Evolutionary conservation across 805 yeast genomes (phyloP), one percentile per base, ranked within the genome.

Genomic region (Saturnispora halmiae): DNA sequence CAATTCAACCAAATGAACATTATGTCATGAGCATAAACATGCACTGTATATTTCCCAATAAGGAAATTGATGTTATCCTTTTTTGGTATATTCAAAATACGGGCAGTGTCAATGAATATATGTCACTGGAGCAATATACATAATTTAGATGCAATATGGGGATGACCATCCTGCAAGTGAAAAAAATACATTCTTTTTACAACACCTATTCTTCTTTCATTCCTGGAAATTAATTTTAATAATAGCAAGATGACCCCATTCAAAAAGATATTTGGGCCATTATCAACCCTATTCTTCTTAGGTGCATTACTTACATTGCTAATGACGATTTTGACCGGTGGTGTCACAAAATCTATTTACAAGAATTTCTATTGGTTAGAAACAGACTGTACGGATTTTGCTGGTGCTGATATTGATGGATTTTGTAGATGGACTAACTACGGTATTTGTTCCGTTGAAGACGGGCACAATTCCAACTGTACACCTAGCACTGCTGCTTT

Each of bases 361-460:
- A 71, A 73, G 53, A 62, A 69, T 44, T 82, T 85, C 61, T 87
- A 81, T 64, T 86, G 92, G 88, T 55, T 88, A 31, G 67, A 76
- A 54, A 94, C 86, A 21, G 79, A 78, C 52, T 86, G 95, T 37
- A 55, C 72, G 4, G 62, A 58, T 31, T 73, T 79, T 43, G 41
- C 68, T 49, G 58, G 62, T 32, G 70, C 76, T 2, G 64, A 67
- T 42, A 63, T 70, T 22, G 41, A 51, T 3, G 55, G 60, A 13
- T 66, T 85, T 3, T 48, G 51, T 29, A 76, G 88, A 52, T 88
- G 96, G 96, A 82, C 88, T 9, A 74, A 75, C 60, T 88, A 90
- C 72, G 78, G 80, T 47, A 67, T 70, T 38, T 72, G 79, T 52
- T 56, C 51, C 29, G 54, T 52, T 13, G 57, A 65, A 43, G 68